A percentile compares a stretch with the other conserved stretches of the same genome.
Evolutionary conservation across 1,284 basidiomycete species (phyloP).

Genomic region (Boletus smithii): DNA sequence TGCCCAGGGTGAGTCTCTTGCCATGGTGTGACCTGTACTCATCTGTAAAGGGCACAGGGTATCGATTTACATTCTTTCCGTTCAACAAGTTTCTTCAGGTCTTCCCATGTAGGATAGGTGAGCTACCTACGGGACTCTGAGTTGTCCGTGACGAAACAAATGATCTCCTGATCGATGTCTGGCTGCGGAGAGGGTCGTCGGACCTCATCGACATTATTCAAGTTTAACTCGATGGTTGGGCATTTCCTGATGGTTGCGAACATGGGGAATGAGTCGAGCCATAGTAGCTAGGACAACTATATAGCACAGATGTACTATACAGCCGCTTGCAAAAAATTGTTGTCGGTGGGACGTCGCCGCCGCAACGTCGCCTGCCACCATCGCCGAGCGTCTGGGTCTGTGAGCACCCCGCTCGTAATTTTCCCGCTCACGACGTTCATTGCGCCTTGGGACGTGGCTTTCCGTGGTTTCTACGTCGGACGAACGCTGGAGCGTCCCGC

Average conservation of each 20-base stretch:
- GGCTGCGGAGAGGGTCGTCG: conserved; percentile 1
- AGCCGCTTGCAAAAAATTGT: conserved; percentile 22
- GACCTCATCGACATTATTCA: too few relatives aligned
- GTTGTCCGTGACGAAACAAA: conserved; percentile 3
- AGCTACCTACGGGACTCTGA: too few relatives aligned
- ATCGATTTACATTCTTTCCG: neutral
- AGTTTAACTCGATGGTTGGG: neutral
- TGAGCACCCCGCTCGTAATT: conserved; percentile 21
- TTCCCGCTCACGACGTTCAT: conserved; percentile 23
- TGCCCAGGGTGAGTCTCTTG: conserved; percentile 11
- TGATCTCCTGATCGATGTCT: conserved; percentile 12
- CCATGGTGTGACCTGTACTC: neutral
- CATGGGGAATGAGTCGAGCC: neutral
- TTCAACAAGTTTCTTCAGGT: neutral
- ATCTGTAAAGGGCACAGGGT: conserved; percentile 2
- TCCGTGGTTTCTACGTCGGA: conserved; percentile 20
- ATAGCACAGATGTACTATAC: conserved; percentile 14
- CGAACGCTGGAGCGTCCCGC: conserved; percentile 12
- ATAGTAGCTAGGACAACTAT: conserved; percentile 18
- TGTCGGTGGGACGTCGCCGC: conserved; percentile 21
- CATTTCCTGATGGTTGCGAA: neutral
- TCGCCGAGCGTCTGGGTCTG: conserved; percentile 13
- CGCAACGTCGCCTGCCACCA: conserved; percentile 25
- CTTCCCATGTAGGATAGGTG: too few relatives aligned
- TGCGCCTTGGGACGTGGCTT: conserved; percentile 16